Conservation (phyloP, 345 rosid genomes). For the Pistacia atlantica region DNA sequence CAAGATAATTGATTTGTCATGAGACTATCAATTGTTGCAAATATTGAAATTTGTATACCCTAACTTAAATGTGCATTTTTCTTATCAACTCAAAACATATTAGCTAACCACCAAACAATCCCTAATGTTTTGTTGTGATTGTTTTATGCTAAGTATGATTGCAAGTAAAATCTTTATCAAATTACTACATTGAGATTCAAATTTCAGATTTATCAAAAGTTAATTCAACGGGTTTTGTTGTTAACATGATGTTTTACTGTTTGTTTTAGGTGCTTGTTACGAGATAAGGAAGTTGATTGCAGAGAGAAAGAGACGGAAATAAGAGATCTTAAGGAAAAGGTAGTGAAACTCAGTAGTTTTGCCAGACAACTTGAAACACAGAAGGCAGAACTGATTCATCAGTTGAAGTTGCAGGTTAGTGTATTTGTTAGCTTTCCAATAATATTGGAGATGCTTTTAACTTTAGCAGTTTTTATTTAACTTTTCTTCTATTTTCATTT, state of each 20-base stretch:
- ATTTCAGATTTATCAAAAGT: background rate
- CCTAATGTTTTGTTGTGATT: background rate
- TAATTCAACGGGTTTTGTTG: background rate
- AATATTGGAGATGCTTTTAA: too few species aligned
- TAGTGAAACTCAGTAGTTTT: conserved; percentile 57
- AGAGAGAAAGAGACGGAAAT: conserved; percentile 74
- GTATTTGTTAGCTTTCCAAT: too few species aligned
- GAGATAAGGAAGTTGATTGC: conserved; percentile 80
- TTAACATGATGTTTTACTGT: background rate
- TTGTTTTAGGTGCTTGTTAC: conserved; percentile 64
- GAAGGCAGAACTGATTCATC: conserved; percentile 66
- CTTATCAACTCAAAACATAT: background rate
- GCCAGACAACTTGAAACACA: conserved; percentile 67
- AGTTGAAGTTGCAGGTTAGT: conserved; percentile 69
- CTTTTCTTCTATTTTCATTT: background rate
- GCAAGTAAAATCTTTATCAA: background rate
- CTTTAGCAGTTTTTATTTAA: background rate
- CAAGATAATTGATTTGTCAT: background rate
- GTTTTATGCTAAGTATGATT: background rate
- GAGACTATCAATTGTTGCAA: background rate
- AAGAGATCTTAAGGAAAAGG: conserved; percentile 72
- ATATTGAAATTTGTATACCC: background rate
- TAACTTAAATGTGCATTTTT: too few species aligned
- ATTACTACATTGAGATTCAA: background rate
- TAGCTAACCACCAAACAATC: background rate